Evolutionary conservation across 2,329 filamentous ascomycete species (phyloP).

Genomic region (Pleurostoma richardsiae): DNA sequence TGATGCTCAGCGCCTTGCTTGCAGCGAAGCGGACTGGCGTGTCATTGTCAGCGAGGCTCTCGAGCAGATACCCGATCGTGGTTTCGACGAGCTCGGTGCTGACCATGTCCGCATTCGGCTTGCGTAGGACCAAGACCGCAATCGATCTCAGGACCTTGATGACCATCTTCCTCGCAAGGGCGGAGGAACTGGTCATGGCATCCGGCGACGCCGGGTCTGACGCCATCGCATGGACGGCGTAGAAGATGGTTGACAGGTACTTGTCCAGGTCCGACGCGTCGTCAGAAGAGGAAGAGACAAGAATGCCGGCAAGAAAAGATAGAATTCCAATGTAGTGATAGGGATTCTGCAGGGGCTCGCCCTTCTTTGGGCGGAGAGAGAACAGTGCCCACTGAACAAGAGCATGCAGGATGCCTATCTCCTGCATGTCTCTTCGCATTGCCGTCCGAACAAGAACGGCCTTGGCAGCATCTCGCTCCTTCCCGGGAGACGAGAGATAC

Average conservation of each 20-base stretch:
- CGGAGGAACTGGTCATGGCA: conserved; percentile 60
- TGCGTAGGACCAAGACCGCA: conserved; percentile 59
- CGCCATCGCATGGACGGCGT: conserved; percentile 55
- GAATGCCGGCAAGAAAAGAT: conserved; percentile 71
- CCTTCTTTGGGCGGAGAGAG: conserved; percentile 44
- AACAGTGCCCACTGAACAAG: conserved; percentile 68
- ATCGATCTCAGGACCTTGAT: conserved; percentile 82
- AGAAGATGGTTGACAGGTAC: conserved; percentile 62
- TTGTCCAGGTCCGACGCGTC: conserved; percentile 70
- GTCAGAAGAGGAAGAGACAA: conserved; percentile 51
- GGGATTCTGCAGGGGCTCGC: conserved; percentile 40
- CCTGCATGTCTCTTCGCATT: conserved; percentile 85
- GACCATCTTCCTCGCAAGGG: conserved; percentile 73
- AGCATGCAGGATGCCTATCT: conserved; percentile 61
- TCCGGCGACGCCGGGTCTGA: conserved; percentile 37
- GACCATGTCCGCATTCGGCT: conserved; percentile 31
- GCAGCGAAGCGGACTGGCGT: conserved; percentile 86
- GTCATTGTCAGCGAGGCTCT: conserved; percentile 77
- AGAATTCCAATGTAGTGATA: conserved; percentile 77
- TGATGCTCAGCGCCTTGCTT: conserved; percentile 85
- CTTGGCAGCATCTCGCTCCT: conserved; percentile 86
- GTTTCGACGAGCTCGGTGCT: conserved; percentile 64
- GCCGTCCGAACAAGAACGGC: conserved; percentile 73
- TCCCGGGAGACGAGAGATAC: conserved; percentile 71
- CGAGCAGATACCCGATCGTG: conserved; percentile 75